These are phyloP conservation scores for Proliferodiscus dingleyae DNA, from an alignment of 2,329 filamentous ascomycete genomes.

Conservation along the genomic window DNA sequence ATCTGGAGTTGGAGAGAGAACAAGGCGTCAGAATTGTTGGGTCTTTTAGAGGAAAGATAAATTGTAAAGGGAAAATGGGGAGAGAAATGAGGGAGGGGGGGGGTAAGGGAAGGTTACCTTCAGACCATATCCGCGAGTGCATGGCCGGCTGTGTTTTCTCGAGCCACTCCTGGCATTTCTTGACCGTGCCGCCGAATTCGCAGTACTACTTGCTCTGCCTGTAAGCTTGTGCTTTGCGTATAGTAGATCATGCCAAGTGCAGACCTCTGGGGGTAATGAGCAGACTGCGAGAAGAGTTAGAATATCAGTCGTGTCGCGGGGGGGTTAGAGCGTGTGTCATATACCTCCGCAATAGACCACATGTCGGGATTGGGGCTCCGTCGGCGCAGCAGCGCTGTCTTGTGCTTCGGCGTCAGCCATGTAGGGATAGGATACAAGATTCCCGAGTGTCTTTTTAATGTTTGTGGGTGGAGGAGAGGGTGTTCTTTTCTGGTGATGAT, in stretches of 20 bases:
- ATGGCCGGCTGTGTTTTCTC: constrained; percentile 66
- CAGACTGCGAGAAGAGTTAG: constrained; percentile 45
- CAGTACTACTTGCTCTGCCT: constrained; percentile 67
- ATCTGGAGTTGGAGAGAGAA: constrained; percentile 57
- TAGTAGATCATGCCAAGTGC: background rate
- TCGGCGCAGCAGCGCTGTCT: too few relatives aligned
- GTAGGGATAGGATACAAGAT: too few relatives aligned
- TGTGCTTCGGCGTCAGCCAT: constrained; percentile 28
- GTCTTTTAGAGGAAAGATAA: background rate
- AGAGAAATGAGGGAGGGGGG: background rate
- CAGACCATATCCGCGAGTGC: constrained; percentile 78
- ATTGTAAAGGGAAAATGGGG: background rate
- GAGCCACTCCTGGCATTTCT: constrained; percentile 97
- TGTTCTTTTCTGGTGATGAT: constrained; percentile 1
- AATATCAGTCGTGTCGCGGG: background rate
- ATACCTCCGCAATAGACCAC: constrained; percentile 33
- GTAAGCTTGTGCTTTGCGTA: constrained; percentile 11
- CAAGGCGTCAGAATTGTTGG: background rate
- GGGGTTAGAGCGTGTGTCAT: constrained; percentile 1
- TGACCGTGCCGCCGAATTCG: constrained; percentile 93
- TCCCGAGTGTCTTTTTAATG: too few relatives aligned
- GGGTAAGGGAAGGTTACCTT: constrained; percentile 50
- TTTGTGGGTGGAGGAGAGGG: constrained; percentile 5
- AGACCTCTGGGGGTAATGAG: constrained; percentile 61
- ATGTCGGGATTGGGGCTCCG: constrained; percentile 30